These are phyloP conservation scores for Adansonia digitata DNA, from an alignment of 345 rosid genomes.

Conservation along the genomic window DNA sequence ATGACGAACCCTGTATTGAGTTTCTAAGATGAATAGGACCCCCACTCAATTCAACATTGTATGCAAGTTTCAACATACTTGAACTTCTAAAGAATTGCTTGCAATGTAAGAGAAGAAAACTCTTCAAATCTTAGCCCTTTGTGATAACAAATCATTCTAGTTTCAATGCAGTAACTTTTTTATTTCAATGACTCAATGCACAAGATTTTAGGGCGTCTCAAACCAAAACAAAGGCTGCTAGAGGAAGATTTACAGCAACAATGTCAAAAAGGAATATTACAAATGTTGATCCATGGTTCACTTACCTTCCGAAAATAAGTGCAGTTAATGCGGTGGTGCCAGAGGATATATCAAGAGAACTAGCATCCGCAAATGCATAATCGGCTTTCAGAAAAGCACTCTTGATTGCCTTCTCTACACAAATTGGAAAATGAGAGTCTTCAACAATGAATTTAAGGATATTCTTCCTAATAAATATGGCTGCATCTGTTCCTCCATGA, in stretches of 20 bases:
- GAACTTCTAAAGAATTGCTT: not conserved
- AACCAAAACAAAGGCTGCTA: not conserved
- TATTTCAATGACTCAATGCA: not conserved
- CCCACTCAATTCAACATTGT: not conserved
- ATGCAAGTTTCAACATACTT: not conserved
- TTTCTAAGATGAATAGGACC: not conserved
- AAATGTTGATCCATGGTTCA: not conserved
- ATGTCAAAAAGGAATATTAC: not conserved
- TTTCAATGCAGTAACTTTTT: not conserved
- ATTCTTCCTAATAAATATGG: constrained; percentile 64
- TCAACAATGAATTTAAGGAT: constrained; percentile 71
- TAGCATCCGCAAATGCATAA: constrained; percentile 82
- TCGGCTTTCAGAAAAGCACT: constrained; percentile 83
- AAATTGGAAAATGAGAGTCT: constrained; percentile 73
- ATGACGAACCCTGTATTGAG: not conserved
- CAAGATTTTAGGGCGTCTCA: not conserved
- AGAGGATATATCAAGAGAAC: constrained; percentile 85
- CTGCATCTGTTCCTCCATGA: constrained; percentile 96
- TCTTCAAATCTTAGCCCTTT: not conserved
- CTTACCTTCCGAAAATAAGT: constrained; percentile 70
- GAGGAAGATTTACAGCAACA: not conserved
- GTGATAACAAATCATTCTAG: not conserved
- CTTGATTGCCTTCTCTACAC: constrained; percentile 68
- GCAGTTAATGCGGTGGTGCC: constrained; percentile 94
- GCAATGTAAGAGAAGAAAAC: not conserved